Evolutionary conservation across 352 stramenopile species (phyloP), one percentile per base, ranked within the genome.

Genomic region (Phytophthora foliorum): DNA sequence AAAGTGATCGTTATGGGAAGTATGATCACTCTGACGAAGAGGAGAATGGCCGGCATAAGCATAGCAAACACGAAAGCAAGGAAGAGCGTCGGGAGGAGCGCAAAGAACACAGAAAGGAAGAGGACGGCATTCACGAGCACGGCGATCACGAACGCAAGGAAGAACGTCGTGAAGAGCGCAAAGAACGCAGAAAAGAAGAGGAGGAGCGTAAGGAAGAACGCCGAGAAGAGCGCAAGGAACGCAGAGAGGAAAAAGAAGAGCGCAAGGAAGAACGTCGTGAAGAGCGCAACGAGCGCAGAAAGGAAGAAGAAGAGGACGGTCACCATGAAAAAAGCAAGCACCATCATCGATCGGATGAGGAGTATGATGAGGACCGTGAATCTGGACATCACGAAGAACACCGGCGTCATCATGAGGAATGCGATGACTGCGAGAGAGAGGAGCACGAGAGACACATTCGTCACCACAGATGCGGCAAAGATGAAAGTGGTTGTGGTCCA

Each of bases 131-230:
- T 7, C 52, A 55, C 21, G 50, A 59, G 11, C 51, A 62, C 44
- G 42, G 60, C 34, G 62, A 65, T 14, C 69, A 70, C 19, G 54
- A 51, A 34, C 57, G 32, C 24, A 67, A 72, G 19, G 34, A 71
- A 45, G 32, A 67, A 31, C 42, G 59, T 39, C 66, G 50, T 49
- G 42, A 49, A 27, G 42, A 49, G 5, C 42, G 19, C 13, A 53
- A 66, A 21, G 44, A 58, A 21, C 24, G 17, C 17, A 57, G 25
- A 34, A 62, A 55, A 36, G 51, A 58, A 49, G 41, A 68, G 13
- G 29, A 70, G 14, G 54, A 51, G 27, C 57, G 32, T n/a, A 67
- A 67, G 25, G 46, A 71, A 45, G 32, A 67, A 38, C 42, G 59
- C 32, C 66, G 44, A 17, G 42, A 49, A 27, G 42, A 49, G 21